phyloP scores from a whole-genome alignment of 2,329 filamentous ascomycete species.

The Colletotrichum karsti region DNA sequence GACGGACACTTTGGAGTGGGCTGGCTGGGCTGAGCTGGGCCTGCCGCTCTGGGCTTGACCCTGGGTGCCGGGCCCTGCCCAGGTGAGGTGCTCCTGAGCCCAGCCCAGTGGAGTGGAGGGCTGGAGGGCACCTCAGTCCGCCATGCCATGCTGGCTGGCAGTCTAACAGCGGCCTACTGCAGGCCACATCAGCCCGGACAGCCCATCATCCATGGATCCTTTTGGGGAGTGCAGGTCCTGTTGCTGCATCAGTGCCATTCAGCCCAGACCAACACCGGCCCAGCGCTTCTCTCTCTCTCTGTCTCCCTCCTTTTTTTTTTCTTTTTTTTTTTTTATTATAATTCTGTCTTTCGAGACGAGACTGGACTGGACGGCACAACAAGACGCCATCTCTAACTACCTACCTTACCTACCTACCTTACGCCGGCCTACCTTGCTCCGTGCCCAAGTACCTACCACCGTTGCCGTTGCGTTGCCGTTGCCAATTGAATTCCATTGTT shows the following conservation, averaged over 20 bases:
- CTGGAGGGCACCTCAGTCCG: too few species aligned
- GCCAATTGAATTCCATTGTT: background rate
- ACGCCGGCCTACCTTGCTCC: too few species aligned
- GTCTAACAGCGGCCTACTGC: background rate
- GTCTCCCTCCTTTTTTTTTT: background rate
- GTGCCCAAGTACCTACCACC: too few species aligned
- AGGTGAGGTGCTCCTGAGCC: too few species aligned
- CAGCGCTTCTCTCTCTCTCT: background rate
- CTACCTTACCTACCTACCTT: too few species aligned
- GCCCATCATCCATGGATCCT: background rate
- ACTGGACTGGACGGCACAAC: background rate
- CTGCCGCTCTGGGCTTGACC: background rate
- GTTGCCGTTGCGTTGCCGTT: too few species aligned
- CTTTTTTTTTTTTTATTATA: background rate
- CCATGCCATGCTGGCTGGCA: background rate
- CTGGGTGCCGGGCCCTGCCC: background rate
- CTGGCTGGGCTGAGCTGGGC: slow-evolving; percentile 2
- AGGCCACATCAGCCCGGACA: background rate
- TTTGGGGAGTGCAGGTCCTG: too few species aligned
- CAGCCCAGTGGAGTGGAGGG: too few species aligned
- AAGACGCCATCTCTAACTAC: background rate
- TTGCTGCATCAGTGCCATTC: background rate
- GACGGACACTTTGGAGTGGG: background rate
- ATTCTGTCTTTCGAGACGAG: background rate
- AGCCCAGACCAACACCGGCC: background rate